Base-by-base conservation (phyloP, 2,329 filamentous ascomycete species). In the Dactylella cylindrospora region DNA sequence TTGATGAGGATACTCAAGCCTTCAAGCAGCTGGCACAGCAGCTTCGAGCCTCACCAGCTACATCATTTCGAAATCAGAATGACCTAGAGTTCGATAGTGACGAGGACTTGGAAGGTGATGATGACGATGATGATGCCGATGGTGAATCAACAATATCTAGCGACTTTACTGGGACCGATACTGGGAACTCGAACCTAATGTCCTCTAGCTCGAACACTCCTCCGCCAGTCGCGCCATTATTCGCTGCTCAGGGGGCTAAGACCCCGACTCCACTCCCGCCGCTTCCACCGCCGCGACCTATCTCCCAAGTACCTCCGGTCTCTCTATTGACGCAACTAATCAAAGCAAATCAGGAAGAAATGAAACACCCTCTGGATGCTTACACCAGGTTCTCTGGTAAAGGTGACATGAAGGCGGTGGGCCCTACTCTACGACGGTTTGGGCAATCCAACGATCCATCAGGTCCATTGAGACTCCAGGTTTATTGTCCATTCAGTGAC, bases 301-400 rank as follows among this genome's bases (percentile, higher is more conserved):
- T 83, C 74, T 79, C 67, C n/a, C 57, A 67, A 35, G 55, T 69
- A 8, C 67, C 66, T 13, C 68, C 68, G 3, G 57, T 69, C 3
- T 69, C 67, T 15, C 29, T 66, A 1, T 51, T 69, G 3, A 69
- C 66, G 8, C 66, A 68, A 49, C 52, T 69, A 7, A 76, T 91
- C 19, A 86, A 85, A 67, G 84, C 84, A 23, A 88, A 85, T 71
- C 82, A 85, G 66, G 79, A 83, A 1, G 85, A 85, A 66, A 79
- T 80, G 5, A 80, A 80, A 4, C 82, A 86, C 69, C 86, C 87
- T 0, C 84, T 91, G 66, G 86, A 90, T 68, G 80, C 81, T 19
- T 93, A 89, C 72, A 86, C 86, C 1, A 80, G 84, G 12, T 78
- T 88, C 29, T 88, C 84, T 53, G 88, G 87, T 0, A 84, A 90